Conservation (phyloP, 805 yeast species). For the Metschnikowia matae region DNA sequence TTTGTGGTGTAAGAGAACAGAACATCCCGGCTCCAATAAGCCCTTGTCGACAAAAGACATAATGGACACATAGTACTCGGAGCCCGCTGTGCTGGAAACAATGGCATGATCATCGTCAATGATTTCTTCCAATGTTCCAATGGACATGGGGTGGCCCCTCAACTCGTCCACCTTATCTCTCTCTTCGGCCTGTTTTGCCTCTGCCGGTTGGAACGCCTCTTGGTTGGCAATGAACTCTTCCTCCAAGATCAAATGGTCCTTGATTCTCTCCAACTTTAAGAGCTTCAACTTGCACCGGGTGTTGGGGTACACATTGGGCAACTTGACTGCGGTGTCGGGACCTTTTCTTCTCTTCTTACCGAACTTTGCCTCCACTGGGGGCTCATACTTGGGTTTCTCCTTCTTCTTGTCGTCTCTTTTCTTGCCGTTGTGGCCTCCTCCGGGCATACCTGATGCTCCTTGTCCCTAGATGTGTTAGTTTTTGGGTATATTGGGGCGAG, state of each 20-base stretch:
- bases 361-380: constrained; percentile 92
- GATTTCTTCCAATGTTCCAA: constrained; percentile 94
- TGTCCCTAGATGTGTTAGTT: constrained; percentile 41
- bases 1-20: constrained; percentile 91
- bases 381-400: constrained; percentile 95
- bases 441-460: constrained; percentile 53
- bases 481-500: neutral
- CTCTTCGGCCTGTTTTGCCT: constrained; percentile 94
- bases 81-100: constrained; percentile 92
- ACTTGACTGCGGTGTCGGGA: constrained; percentile 76
- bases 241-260: constrained; percentile 90
- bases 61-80: constrained; percentile 95
- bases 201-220: constrained; percentile 92
- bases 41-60: constrained; percentile 97
- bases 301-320: constrained; percentile 86
- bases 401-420: constrained; percentile 61
- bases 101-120: constrained; percentile 99
- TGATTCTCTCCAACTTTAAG: constrained; percentile 90
- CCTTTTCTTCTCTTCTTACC: constrained; percentile 94
- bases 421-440: constrained; percentile 41
- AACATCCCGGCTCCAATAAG: constrained; percentile 92
- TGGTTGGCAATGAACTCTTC: constrained; percentile 95
- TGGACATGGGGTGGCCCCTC: constrained; percentile 94
- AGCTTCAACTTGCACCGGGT: constrained; percentile 91
- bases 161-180: constrained; percentile 91